Evolutionary conservation across 257 asterid genomes (phyloP).

Genomic region (Parsonsia alboflavescens): DNA sequence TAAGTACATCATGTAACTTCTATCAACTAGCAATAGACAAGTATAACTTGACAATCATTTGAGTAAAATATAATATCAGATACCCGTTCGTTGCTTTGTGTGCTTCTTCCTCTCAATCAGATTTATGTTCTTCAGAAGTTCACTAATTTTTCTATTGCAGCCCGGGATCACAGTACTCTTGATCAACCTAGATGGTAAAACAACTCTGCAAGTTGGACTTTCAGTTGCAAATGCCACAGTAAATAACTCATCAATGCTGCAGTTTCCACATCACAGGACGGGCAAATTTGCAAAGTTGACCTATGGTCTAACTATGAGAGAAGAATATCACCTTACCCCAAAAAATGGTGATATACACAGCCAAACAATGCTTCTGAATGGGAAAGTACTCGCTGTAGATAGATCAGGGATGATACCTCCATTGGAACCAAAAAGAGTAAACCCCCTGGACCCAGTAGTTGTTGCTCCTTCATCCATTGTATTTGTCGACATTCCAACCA

Average conservation of each 20-base stretch:
- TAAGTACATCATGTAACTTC: slow-evolving; percentile 28
- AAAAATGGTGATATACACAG: slow-evolving; percentile 67
- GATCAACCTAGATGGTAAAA: slow-evolving; percentile 64
- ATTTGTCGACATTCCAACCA: slow-evolving; percentile 54
- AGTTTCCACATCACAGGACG: slow-evolving; percentile 9
- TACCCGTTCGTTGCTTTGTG: background rate
- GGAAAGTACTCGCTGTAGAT: slow-evolving; percentile 41
- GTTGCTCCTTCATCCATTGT: slow-evolving; percentile 71
- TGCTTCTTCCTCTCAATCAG: background rate
- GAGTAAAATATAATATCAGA: background rate
- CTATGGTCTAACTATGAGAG: slow-evolving; percentile 6
- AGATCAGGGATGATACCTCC: slow-evolving; percentile 55
- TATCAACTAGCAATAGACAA: background rate
- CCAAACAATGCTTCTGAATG: slow-evolving; percentile 70
- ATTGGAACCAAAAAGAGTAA: slow-evolving; percentile 41
- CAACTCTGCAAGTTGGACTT: slow-evolving; percentile 40
- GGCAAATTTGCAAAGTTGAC: slow-evolving; percentile 11
- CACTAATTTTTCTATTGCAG: slow-evolving; percentile 29
- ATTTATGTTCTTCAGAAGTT: background rate
- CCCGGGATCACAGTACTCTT: slow-evolving; percentile 60
- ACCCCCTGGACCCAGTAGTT: slow-evolving; percentile 35
- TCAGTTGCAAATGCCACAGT: slow-evolving; percentile 34
- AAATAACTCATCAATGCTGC: slow-evolving; percentile 15
- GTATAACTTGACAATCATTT: background rate
- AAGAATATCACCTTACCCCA: slow-evolving; percentile 74